A percentile compares a stretch with the other conserved stretches of the same genome.
These are phyloP conservation scores for Aspergillus heteromorphus DNA, from an alignment of 495 filamentous ascomycete species.

Conservation along the genomic window DNA sequence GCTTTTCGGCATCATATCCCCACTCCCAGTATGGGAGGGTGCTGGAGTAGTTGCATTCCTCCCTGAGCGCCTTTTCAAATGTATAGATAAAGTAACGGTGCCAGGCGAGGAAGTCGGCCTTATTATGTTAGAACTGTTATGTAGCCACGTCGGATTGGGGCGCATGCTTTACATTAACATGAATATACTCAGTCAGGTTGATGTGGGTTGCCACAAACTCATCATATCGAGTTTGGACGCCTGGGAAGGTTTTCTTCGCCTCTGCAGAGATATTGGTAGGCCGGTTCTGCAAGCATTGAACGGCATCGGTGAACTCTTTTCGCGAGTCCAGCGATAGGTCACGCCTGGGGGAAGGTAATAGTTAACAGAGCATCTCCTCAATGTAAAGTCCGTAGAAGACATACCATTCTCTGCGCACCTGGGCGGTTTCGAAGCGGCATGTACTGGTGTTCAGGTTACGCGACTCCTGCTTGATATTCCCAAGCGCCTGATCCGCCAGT, in stretches of 20 bases:
- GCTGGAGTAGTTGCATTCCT: conserved; percentile 1
- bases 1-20: neutral
- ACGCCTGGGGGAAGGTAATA: neutral
- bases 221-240: neutral
- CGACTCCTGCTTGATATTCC: too few species aligned
- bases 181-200: neutral
- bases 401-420: too few species aligned
- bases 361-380: too few species aligned
- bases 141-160: neutral
- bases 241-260: neutral
- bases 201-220: conserved; percentile 2
- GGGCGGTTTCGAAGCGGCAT: too few species aligned
- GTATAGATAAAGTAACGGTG: conserved; percentile 7
- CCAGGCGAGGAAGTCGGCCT: conserved; percentile 5
- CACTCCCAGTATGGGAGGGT: conserved; percentile 11
- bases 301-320: neutral
- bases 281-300: neutral
- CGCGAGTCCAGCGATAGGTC: neutral
- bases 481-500: too few species aligned
- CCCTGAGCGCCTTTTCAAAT: neutral
- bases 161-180: neutral
- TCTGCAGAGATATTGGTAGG: neutral
- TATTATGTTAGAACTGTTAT: neutral
- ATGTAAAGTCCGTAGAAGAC: too few species aligned
- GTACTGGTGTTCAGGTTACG: too few species aligned